Percentiles rank a stretch among this genome's conserved stretches.
These are phyloP conservation scores for Clonostachys solani DNA, from an alignment of 2,329 filamentous ascomycete genomes.

Conservation along the genomic window DNA sequence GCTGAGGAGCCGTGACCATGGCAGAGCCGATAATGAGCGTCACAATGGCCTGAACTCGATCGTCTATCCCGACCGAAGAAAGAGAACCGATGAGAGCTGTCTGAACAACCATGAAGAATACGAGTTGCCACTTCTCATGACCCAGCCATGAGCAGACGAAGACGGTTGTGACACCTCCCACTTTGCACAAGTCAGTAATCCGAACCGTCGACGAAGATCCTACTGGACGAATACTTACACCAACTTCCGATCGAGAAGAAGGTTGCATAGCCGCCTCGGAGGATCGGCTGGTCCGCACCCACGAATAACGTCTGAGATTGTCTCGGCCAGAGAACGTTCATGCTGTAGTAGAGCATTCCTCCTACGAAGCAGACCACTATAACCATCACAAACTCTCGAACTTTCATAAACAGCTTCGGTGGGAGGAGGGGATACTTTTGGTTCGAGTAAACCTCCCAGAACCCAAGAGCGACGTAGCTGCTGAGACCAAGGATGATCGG, in stretches of 20 bases:
- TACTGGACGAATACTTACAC: slow-evolving; percentile 2
- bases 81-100: slow-evolving; percentile 28
- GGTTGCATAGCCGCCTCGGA: slow-evolving; percentile 18
- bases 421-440: slow-evolving; percentile 21
- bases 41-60: slow-evolving; percentile 24
- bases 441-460: slow-evolving; percentile 17
- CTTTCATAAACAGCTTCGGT: slow-evolving; percentile 17
- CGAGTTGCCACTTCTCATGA: slow-evolving; percentile 28
- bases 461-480: slow-evolving; percentile 17
- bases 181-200: neutral
- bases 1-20: slow-evolving; percentile 22
- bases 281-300: slow-evolving; percentile 11
- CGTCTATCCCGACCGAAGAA: slow-evolving; percentile 20
- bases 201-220: neutral
- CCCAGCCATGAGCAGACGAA: slow-evolving; percentile 20
- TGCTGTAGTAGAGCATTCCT: slow-evolving; percentile 22
- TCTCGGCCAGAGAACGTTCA: slow-evolving; percentile 21
- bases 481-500: slow-evolving; percentile 20
- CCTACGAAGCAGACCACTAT: slow-evolving; percentile 21
- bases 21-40: slow-evolving; percentile 20
- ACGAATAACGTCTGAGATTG: slow-evolving; percentile 18
- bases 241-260: slow-evolving; percentile 21
- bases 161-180: slow-evolving; percentile 17
- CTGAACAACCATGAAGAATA: slow-evolving; percentile 21
- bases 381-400: slow-evolving; percentile 19